Conservation (phyloP, 495 filamentous ascomycete genomes). For the Aspergillus kassunensis region DNA sequence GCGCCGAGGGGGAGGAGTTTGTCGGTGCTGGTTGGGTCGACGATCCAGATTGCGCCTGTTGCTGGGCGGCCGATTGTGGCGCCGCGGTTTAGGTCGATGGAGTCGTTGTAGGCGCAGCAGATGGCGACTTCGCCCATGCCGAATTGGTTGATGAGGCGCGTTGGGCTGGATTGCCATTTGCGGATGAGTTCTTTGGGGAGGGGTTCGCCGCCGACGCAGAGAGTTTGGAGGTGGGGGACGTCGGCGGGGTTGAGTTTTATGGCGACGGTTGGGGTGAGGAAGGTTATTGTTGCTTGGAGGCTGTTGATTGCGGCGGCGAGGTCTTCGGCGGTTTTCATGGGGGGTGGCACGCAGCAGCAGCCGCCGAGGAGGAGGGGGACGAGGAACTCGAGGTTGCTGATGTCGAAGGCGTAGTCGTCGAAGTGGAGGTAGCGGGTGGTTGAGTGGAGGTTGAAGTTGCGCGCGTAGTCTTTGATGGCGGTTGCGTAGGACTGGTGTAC, state of each 20-base stretch:
- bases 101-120: slow-evolving; percentile 24
- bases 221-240: slow-evolving; percentile 22
- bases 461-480: slow-evolving; percentile 21
- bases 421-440: slow-evolving; percentile 41
- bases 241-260: slow-evolving; percentile 31
- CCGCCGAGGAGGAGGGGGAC: slow-evolving; percentile 41
- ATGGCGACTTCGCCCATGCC: slow-evolving; percentile 49
- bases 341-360: slow-evolving; percentile 45
- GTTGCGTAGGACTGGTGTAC: slow-evolving; percentile 40
- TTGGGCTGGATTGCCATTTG: slow-evolving; percentile 39
- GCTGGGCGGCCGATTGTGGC: not conserved
- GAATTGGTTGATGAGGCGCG: slow-evolving; percentile 52
- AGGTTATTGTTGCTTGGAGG: slow-evolving; percentile 34
- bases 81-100: slow-evolving; percentile 12
- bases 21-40: slow-evolving; percentile 41
- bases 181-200: slow-evolving; percentile 39
- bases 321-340: slow-evolving; percentile 29
- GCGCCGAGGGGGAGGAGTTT: slow-evolving; percentile 49
- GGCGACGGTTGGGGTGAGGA: slow-evolving; percentile 43
- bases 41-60: slow-evolving; percentile 1
- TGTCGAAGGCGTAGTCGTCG: slow-evolving; percentile 46
- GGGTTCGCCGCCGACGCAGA: slow-evolving; percentile 37
- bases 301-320: slow-evolving; percentile 30
- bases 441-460: slow-evolving; percentile 16
- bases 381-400: slow-evolving; percentile 41